Base-by-base conservation (phyloP, 257 asterid species). In the Penstemon newberryi region DNA sequence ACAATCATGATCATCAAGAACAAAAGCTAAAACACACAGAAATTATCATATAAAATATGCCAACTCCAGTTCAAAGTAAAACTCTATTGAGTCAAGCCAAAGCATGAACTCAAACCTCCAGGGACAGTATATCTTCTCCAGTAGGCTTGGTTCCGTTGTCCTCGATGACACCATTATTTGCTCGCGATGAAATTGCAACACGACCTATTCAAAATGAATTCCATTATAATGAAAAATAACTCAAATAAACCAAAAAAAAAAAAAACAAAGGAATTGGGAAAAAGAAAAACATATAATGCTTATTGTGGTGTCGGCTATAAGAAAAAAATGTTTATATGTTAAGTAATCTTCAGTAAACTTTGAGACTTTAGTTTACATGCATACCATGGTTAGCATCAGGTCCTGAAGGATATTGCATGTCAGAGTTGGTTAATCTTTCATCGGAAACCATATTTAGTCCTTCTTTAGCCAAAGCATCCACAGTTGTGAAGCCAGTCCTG, bases 361-460 rank as follows among this genome's bases (percentile, higher is more conserved):
- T 25, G 15, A 25, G 33, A 25, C 43, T 42, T 70, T 13, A 65
- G 53, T 38, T 25, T 19, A 55, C 40, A 72, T 53, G 36, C 80
- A 8, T 75, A 84, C 91, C 96, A 78, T 82, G 85, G 66, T 74
- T 70, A 53, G 70, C 68, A 69, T 73, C 89, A 50, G 85, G 71
- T 63, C 68, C 94, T 10, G 81, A 72, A 56, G 76, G 61, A 63
- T 65, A 76, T 71, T 82, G 63, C 46, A 72, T 66, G 65, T 71
- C 92, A 49, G 84, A 70, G 71, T 68, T 79, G 45, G 81, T 58
- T 62, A 83, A 60, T 72, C 83, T 82, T 75, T 80, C 92, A 75
- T 74, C 78, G 61, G 86, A 76, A 53, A 72, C 80, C 62, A 75
- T 75, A 42, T 79, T 25, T 46, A 58, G 50, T 56, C 79, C 91